Conservation (phyloP, 768 basidiomycete genomes). For the Naematelia aurantialba region DNA sequence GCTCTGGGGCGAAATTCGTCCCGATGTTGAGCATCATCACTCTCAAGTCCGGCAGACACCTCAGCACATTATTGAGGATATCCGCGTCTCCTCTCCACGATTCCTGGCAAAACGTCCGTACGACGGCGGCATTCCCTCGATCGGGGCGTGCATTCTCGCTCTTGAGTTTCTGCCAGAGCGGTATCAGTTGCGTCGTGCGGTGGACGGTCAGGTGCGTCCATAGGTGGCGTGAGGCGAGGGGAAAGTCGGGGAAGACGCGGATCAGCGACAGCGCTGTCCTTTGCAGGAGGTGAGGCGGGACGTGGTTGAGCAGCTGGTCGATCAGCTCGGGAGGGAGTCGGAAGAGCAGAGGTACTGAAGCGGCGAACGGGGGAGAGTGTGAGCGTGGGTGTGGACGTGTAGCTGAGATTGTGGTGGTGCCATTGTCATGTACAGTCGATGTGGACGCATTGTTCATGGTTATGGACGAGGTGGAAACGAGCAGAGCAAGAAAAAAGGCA, state of each 20-base stretch:
- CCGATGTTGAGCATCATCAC: constrained; percentile 67
- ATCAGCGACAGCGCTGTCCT: constrained; percentile 60
- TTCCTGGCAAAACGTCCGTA: constrained; percentile 49
- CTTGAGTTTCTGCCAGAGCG: not conserved
- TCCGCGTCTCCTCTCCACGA: constrained; percentile 73
- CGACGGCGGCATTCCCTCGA: constrained; percentile 51
- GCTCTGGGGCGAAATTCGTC: constrained; percentile 75
- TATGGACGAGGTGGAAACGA: not conserved
- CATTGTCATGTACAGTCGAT: not conserved
- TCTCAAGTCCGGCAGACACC: constrained; percentile 57
- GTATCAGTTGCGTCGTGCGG: constrained; percentile 35
- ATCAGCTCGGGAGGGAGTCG: constrained; percentile 68
- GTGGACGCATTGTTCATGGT: not conserved
- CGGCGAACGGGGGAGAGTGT: no score
- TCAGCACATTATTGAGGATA: constrained; percentile 66
- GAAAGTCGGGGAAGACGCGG: constrained; percentile 61
- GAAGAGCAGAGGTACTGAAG: constrained; percentile 17
- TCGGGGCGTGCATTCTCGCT: constrained; percentile 56
- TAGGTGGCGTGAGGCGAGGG: constrained; percentile 60
- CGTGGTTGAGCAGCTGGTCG: constrained; percentile 57
- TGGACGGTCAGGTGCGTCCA: constrained; percentile 61
- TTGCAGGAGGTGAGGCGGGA: constrained; percentile 57
- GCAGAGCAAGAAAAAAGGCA: no score
- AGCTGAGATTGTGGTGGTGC: not conserved
- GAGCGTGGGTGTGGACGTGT: not conserved